phyloP scores from a whole-genome alignment of 176 grass and related monocot genomes.

The Themeda triandra region DNA sequence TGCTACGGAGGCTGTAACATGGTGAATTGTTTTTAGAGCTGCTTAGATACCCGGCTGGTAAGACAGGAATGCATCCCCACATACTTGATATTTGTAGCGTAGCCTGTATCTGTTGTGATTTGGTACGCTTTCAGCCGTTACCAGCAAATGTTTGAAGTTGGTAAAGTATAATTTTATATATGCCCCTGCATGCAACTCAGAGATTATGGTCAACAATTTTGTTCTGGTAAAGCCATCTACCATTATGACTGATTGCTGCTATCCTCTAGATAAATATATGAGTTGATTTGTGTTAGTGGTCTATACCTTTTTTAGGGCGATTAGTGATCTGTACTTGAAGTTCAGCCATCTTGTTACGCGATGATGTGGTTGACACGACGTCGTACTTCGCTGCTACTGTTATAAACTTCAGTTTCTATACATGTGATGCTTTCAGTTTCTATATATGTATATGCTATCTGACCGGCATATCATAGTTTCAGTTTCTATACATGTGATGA shows the following conservation, averaged over 20 bases:
- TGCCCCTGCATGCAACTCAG: background rate
- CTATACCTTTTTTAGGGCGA: no score
- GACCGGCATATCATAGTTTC: no score
- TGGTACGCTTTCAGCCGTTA: background rate
- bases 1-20: background rate
- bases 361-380: no score
- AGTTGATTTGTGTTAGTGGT: background rate
- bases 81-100: background rate
- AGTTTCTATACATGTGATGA: no score
- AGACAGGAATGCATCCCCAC: background rate
- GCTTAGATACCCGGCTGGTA: background rate
- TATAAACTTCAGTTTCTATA: no score
- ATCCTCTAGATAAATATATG: background rate
- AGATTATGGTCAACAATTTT: background rate
- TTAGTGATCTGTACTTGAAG: no score
- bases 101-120: background rate
- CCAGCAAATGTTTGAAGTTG: background rate
- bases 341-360: no score
- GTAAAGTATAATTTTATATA: conserved; percentile 15
- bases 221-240: no score
- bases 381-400: no score
- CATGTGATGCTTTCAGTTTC: no score
- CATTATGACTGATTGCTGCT: background rate
- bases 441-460: no score
- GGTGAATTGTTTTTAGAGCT: background rate